Evolutionary conservation across 441 rosid species (phyloP), one percentile per base, ranked within the genome.

Genomic region (Brassica hybrid): DNA sequence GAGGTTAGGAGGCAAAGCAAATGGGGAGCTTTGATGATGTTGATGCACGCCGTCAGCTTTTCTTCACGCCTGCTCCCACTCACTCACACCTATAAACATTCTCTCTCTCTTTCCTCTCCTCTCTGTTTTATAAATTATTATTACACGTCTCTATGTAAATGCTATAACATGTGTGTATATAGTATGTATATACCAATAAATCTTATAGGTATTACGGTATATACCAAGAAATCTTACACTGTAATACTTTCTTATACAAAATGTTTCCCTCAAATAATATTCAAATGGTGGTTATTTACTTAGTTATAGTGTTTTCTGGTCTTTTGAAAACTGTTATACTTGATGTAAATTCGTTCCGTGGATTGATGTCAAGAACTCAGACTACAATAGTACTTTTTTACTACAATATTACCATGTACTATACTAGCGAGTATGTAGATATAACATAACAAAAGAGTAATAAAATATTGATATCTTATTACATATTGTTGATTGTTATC

Each of bases 41-140:
- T 82, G 89, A 80, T 83, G 94, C 94, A 92, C 90, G 96, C 96
- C 90, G 90, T 90, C 93, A 88, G 97, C 97, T 90, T 91, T 90
- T 78, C 69, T 72, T 75, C 80, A 81, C 83, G 80, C 83, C 78
- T 81, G 80, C 83, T 81, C 77, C 83, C 80, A 81, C 83, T 76
- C 83, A 80, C 83, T 71, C 80, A 80, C 83, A 80, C 77, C 83
- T 80, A 80, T 71, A 71, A 73, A 75, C 63, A 76, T 77, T 57
- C 61, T 54, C 59, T 54, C 59, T 52, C 58, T 52, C 19, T 14
- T 43, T 43, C 16, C 58, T 54, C 59, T 54, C 59, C 23, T 54
- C 59, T 56, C 60, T 17, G 7, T 56, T 18, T 56, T 56, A 50
- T 50, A 56, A 18, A 18, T 57, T 9, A 57, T 57, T 18, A 32